Evolutionary conservation across 1,284 basidiomycete genomes (phyloP).

Genomic region (Boletellus dicymbophilus): DNA sequence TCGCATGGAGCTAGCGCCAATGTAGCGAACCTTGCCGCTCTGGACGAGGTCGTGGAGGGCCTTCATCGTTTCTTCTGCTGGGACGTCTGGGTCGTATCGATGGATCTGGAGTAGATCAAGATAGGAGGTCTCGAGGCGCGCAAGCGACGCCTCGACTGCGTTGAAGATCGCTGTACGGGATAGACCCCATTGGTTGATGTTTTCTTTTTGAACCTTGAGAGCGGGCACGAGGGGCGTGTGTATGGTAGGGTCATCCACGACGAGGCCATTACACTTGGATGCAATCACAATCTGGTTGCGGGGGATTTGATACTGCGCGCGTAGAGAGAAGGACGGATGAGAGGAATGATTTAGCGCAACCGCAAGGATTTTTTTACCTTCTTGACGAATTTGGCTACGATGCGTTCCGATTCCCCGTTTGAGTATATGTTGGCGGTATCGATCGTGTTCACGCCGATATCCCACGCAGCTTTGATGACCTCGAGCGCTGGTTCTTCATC

Average conservation of each 20-base stretch:
- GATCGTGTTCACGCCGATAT: conserved; percentile 44
- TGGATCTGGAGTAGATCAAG: conserved; percentile 51
- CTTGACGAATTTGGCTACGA: conserved; percentile 56
- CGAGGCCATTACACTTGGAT: neutral
- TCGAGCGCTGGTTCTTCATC: conserved; percentile 42
- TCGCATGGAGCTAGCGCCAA: conserved; percentile 46
- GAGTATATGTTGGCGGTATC: conserved; percentile 63
- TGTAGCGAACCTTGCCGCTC: conserved; percentile 45
- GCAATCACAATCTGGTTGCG: conserved; percentile 51
- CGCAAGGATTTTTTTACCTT: too few species aligned
- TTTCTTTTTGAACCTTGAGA: conserved; percentile 30
- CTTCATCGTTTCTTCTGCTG: conserved; percentile 46
- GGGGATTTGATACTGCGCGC: conserved; percentile 59
- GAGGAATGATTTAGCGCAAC: neutral
- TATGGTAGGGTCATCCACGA: neutral
- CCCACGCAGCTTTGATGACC: conserved; percentile 50
- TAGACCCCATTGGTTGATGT: conserved; percentile 46
- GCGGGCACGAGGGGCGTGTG: neutral
- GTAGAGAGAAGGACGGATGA: neutral
- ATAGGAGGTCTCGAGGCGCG: conserved; percentile 44
- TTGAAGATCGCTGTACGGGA: conserved; percentile 48
- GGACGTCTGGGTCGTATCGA: conserved; percentile 36
- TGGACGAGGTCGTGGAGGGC: conserved; percentile 46
- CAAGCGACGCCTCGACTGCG: conserved; percentile 43
- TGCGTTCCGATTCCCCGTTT: conserved; percentile 47